Conservation (phyloP, 768 basidiomycete genomes). For the Kwoniella bestiolae region DNA sequence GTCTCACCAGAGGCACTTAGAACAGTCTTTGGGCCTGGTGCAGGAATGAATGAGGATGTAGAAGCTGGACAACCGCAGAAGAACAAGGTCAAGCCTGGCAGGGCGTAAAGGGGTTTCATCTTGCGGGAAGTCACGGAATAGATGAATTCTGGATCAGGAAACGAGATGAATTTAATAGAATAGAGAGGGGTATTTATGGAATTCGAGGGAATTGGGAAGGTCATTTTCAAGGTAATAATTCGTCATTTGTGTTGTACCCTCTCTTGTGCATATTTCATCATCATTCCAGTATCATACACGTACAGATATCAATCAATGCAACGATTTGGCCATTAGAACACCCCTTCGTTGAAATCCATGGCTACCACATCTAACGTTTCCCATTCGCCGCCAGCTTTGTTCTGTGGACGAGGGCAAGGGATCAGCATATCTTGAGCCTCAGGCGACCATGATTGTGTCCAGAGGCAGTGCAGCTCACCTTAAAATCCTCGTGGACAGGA, state of each 20-base stretch:
- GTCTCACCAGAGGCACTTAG: slow-evolving; percentile 26
- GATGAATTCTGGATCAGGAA: neutral
- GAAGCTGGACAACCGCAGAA: neutral
- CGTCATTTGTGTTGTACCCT: slow-evolving; percentile 12
- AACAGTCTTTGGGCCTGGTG: slow-evolving; percentile 20
- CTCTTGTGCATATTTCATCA: neutral
- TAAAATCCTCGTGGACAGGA: slow-evolving; percentile 49
- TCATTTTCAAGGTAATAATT: neutral
- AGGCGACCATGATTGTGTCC: no score
- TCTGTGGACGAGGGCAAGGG: neutral
- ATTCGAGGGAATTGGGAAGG: neutral
- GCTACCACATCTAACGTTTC: slow-evolving; percentile 28
- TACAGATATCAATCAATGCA: neutral
- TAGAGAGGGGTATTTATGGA: neutral
- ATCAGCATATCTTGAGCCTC: neutral
- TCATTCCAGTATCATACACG: slow-evolving; percentile 9
- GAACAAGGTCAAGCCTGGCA: neutral
- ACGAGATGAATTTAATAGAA: neutral
- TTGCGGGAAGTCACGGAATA: no score
- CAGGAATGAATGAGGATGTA: slow-evolving; percentile 24
- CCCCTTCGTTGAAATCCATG: slow-evolving; percentile 32
- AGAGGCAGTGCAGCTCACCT: no score
- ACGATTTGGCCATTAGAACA: slow-evolving; percentile 7
- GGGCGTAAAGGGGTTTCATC: neutral
- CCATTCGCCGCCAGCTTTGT: slow-evolving; percentile 25